phyloP scores from a whole-genome alignment of 495 filamentous ascomycete species.

The Letharia lupina region DNA sequence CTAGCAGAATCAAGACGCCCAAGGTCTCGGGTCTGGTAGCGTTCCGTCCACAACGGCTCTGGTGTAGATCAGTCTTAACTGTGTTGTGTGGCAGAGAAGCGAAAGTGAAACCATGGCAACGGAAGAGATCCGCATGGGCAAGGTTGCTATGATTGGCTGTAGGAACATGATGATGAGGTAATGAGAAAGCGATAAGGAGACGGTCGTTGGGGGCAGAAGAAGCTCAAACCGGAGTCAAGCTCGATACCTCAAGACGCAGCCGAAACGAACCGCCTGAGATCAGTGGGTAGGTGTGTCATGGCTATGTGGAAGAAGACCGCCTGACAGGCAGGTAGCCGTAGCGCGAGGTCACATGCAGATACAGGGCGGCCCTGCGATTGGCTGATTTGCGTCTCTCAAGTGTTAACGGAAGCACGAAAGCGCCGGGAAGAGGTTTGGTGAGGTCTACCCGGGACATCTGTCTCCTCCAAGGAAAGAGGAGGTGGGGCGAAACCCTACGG shows the following conservation, averaged over 20 bases:
- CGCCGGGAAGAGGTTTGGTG: neutral
- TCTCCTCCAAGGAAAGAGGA: neutral
- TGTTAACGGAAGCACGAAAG: neutral
- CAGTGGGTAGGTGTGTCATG: neutral
- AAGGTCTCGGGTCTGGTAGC: neutral
- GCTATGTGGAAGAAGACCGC: neutral
- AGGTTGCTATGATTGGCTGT: neutral
- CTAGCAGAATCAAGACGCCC: neutral
- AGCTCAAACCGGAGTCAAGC: neutral
- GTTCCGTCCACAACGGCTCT: neutral
- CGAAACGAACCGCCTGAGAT: too few relatives aligned
- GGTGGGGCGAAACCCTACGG: neutral
- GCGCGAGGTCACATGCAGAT: too few relatives aligned
- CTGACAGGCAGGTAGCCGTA: neutral
- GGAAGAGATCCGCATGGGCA: too few relatives aligned
- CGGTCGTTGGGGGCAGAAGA: neutral
- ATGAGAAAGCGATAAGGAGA: too few relatives aligned
- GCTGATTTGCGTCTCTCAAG: neutral
- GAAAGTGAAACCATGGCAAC: neutral
- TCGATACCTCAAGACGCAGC: neutral
- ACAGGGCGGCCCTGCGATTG: neutral
- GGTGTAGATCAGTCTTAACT: neutral
- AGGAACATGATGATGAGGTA: neutral
- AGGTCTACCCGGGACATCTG: neutral
- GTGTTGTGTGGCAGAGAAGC: neutral